These are phyloP conservation scores for Polytrichum commune DNA, from an alignment of 225 moss, liverwort and hornwort species.

Conservation along the genomic window DNA sequence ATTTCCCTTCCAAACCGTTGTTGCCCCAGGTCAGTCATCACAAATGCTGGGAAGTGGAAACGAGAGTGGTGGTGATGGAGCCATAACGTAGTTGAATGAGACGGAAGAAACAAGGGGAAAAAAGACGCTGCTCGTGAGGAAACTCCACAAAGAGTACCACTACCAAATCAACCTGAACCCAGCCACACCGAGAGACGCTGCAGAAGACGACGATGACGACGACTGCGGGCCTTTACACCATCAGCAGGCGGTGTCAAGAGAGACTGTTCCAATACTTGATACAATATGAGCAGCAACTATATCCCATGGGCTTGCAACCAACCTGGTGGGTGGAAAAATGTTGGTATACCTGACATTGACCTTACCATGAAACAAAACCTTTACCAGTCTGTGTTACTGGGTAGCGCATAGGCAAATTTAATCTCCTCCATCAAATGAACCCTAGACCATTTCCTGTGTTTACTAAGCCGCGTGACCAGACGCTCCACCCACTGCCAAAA, in stretches of 20 bases:
- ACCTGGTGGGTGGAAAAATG: conserved; percentile 24
- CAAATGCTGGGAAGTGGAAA: neutral
- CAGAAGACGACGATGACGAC: neutral
- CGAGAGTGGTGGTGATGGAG: neutral
- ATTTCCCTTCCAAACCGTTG: neutral
- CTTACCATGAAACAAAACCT: conserved; percentile 37
- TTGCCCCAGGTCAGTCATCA: neutral
- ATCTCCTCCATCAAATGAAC: conserved; percentile 36
- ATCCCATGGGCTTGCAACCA: conserved; percentile 48
- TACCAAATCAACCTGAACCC: neutral
- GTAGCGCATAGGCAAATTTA: conserved; percentile 32
- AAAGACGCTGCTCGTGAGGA: neutral
- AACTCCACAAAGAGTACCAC: neutral
- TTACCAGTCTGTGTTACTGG: conserved; percentile 36
- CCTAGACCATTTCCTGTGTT: conserved; percentile 21
- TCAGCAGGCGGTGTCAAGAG: conserved; percentile 30
- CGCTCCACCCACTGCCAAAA: conserved; percentile 21
- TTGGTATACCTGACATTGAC: conserved; percentile 42
- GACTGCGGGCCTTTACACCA: neutral
- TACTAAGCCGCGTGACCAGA: conserved; percentile 13
- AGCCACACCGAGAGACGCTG: neutral
- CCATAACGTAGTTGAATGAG: no score
- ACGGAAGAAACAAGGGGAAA: neutral
- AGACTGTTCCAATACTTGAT: conserved; percentile 30
- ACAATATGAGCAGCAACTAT: conserved; percentile 41